A percentile compares a stretch with the other conserved stretches of the same genome.
These are phyloP conservation scores for Tanacetum coccineum DNA, from an alignment of 129 eudicot genomes.

Conservation along the genomic window DNA sequence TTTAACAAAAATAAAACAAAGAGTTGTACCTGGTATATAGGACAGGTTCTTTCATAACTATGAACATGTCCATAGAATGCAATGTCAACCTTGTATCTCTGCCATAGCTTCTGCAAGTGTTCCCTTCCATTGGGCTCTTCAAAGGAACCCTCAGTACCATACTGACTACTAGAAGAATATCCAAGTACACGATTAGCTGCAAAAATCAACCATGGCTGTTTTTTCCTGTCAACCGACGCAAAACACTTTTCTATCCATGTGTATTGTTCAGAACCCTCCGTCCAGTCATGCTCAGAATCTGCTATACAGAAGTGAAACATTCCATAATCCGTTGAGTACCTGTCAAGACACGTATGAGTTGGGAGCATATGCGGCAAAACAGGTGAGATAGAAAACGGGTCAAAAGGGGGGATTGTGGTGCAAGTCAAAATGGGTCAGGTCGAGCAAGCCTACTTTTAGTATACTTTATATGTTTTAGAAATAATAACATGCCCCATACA, in stretches of 20 bases:
- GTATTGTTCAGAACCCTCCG: slow-evolving; percentile 72
- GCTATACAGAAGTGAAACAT: slow-evolving; percentile 81
- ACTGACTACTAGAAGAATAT: slow-evolving; percentile 44
- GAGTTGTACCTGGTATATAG: slow-evolving; percentile 53
- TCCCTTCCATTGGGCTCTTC: slow-evolving; percentile 72
- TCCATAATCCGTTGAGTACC: slow-evolving; percentile 71
- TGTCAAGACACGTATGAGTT: slow-evolving; percentile 17
- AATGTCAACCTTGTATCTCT: slow-evolving; percentile 66
- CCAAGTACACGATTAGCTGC: slow-evolving; percentile 68
- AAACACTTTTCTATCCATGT: slow-evolving; percentile 52
- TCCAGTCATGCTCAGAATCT: slow-evolving; percentile 75
- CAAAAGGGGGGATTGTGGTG: neutral
- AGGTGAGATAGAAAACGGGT: neutral
- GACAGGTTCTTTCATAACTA: slow-evolving; percentile 64
- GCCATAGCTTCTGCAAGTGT: slow-evolving; percentile 67
- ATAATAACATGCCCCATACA: neutral
- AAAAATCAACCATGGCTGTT: slow-evolving; percentile 78
- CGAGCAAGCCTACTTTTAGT: neutral
- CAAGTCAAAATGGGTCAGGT: neutral
- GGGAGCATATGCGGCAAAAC: neutral
- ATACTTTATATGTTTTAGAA: neutral
- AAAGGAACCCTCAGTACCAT: slow-evolving; percentile 51
- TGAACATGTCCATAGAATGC: slow-evolving; percentile 72
- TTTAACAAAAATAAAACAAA: neutral
- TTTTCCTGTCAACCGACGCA: slow-evolving; percentile 63